Conservation (phyloP, 495 filamentous ascomycete genomes). For the Pyrenula aspistea region DNA sequence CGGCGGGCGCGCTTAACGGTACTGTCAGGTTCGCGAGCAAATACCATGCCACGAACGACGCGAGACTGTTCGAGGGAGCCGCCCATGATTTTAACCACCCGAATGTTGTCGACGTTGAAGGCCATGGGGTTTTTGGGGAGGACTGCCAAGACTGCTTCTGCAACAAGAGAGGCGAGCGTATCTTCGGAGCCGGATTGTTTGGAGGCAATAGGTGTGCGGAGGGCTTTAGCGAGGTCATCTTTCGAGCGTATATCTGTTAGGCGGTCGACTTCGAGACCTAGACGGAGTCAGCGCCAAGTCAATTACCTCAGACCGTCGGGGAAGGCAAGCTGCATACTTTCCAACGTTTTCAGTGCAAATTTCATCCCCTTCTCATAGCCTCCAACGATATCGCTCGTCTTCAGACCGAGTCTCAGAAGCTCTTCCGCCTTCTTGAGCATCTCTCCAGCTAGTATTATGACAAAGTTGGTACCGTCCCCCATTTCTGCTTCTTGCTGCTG, state of each 20-base stretch:
- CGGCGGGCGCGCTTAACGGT: conserved; percentile 77
- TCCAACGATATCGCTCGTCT: conserved; percentile 88
- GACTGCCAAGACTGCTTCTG: conserved; percentile 87
- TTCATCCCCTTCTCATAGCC: conserved; percentile 92
- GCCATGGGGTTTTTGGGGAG: conserved; percentile 94
- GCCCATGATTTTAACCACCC: conserved; percentile 99
- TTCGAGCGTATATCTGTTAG: conserved; percentile 70
- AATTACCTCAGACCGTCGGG: too few relatives aligned
- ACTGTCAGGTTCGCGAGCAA: conserved; percentile 83
- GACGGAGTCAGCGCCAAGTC: conserved; percentile 1
- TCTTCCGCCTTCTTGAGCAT: conserved; percentile 96
- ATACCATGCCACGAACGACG: conserved; percentile 98
- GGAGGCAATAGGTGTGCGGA: conserved; percentile 87
- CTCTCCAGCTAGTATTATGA: conserved; percentile 93
- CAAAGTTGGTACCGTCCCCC: conserved; percentile 96
- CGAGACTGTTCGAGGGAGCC: conserved; percentile 84
- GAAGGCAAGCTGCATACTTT: conserved; percentile 40
- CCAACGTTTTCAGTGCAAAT: conserved; percentile 71
- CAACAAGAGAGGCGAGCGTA: conserved; percentile 69
- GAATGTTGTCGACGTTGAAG: conserved; percentile 99
- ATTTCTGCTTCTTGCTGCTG: conserved; percentile 99
- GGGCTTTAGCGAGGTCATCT: conserved; percentile 83
- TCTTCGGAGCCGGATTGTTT: conserved; percentile 95
- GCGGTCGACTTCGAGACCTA: conserved; percentile 82
- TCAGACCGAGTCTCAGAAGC: conserved; percentile 85